Conservation (phyloP, 2,329 filamentous ascomycete species). For the Pestalotiopsis sp. region DNA sequence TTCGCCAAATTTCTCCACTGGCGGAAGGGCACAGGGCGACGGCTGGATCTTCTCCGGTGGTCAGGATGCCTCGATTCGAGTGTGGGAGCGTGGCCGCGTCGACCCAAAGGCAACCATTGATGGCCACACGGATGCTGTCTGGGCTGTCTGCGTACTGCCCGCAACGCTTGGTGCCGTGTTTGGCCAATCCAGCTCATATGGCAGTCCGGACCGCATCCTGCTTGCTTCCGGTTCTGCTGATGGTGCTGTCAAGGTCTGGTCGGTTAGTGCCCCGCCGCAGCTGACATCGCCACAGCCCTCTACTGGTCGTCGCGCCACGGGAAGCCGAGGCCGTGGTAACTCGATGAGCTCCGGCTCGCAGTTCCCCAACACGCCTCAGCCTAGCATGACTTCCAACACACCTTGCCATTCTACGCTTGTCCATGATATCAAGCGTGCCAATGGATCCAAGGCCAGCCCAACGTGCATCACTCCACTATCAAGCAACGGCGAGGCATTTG, state of each 20-base stretch:
- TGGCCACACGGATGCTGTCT: slow-evolving; percentile 93
- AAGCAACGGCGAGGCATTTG: slow-evolving; percentile 80
- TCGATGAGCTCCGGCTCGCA: slow-evolving; percentile 94
- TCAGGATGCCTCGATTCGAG: slow-evolving; percentile 87
- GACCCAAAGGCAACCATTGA: slow-evolving; percentile 95
- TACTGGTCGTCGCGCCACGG: slow-evolving; percentile 53
- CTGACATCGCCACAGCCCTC: slow-evolving; percentile 76
- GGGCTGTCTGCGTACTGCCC: slow-evolving; percentile 91
- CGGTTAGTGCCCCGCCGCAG: slow-evolving; percentile 87
- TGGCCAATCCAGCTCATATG: slow-evolving; percentile 73
- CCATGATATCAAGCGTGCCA: slow-evolving; percentile 77
- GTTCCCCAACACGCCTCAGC: slow-evolving; percentile 88
- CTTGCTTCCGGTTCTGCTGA: slow-evolving; percentile 92
- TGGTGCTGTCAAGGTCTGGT: slow-evolving; percentile 91
- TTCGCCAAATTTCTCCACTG: slow-evolving; percentile 85
- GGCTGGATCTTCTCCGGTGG: slow-evolving; percentile 99
- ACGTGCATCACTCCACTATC: slow-evolving; percentile 94
- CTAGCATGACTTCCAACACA: slow-evolving; percentile 80
- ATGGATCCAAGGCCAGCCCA: slow-evolving; percentile 70
- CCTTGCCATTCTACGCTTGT: slow-evolving; percentile 88
- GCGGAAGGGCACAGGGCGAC: slow-evolving; percentile 84
- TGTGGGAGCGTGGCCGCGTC: slow-evolving; percentile 93
- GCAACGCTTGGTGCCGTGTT: slow-evolving; percentile 81
- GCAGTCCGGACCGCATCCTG: slow-evolving; percentile 81
- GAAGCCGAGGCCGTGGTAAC: slow-evolving; percentile 74